These are phyloP conservation scores for Astrothelium subdiscretum DNA, from an alignment of 495 filamentous ascomycete genomes.

Conservation along the genomic window DNA sequence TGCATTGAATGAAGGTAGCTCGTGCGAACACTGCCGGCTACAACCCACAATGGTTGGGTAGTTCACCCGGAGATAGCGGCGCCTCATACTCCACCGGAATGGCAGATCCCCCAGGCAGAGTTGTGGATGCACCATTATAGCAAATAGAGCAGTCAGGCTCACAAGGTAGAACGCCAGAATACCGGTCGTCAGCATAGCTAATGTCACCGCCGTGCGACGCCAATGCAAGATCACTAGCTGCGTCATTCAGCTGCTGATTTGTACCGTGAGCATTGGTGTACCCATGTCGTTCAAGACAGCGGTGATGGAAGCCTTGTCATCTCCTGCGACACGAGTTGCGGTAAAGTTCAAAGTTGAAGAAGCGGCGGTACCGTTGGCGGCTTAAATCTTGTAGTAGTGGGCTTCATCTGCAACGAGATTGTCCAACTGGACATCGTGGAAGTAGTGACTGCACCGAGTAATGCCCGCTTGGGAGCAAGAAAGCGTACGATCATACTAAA, in stretches of 20 bases:
- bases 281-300: conserved; percentile 40
- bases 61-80: conserved; percentile 37
- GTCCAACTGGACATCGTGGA: conserved; percentile 34
- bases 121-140: conserved; percentile 38
- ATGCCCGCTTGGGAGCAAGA: conserved; percentile 36
- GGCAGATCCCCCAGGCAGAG: conserved; percentile 26
- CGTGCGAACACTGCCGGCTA: too few relatives aligned
- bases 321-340: conserved; percentile 33
- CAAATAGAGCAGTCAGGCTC: conserved; percentile 39
- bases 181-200: conserved; percentile 40
- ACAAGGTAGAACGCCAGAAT: conserved; percentile 40
- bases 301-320: conserved; percentile 15
- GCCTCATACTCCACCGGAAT: conserved; percentile 30
- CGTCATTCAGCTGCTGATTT: conserved; percentile 31
- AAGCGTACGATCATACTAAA: conserved; percentile 39
- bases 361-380: conserved; percentile 35
- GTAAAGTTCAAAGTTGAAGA: conserved; percentile 33
- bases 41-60: conserved; percentile 39
- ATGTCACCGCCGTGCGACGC: conserved; percentile 43
- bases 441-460: conserved; percentile 42
- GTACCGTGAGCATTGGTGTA: conserved; percentile 40
- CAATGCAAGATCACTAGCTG: conserved; percentile 31
- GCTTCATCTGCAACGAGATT: conserved; percentile 31
- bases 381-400: conserved; percentile 37
- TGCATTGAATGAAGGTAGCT: too few relatives aligned